Evolutionary conservation across 768 basidiomycete species (phyloP).

Genomic region (Clathrus columnatus): DNA sequence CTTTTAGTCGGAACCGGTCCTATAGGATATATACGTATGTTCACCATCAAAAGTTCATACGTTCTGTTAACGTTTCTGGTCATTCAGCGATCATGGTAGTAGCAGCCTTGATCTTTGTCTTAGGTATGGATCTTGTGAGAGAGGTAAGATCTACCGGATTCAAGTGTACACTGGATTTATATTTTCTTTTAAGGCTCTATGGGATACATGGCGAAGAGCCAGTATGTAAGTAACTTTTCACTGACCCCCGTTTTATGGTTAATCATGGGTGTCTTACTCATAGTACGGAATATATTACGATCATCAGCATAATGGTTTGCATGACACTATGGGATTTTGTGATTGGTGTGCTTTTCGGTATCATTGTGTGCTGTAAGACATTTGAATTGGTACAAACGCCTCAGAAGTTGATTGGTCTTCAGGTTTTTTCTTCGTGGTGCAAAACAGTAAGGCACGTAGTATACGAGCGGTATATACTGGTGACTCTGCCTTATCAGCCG

Average conservation of each 20-base stretch:
- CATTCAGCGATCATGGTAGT: constrained; percentile 80
- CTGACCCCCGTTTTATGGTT: neutral
- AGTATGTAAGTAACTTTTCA: constrained; percentile 43
- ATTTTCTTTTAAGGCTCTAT: constrained; percentile 44
- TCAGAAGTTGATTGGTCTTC: neutral
- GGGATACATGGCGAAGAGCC: constrained; percentile 89
- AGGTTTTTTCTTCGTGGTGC: constrained; percentile 96
- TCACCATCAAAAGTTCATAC: neutral
- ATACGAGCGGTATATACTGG: constrained; percentile 82
- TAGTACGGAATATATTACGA: constrained; percentile 75
- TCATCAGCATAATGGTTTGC: constrained; percentile 75
- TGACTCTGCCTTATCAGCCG: constrained; percentile 79
- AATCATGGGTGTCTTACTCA: constrained; percentile 10
- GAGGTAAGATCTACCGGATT: constrained; percentile 32
- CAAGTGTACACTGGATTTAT: neutral
- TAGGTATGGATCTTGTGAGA: constrained; percentile 90
- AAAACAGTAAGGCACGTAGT: constrained; percentile 78
- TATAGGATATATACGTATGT: constrained; percentile 86
- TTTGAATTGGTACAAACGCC: neutral
- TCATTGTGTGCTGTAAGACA: constrained; percentile 76
- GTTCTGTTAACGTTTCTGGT: neutral
- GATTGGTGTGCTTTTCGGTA: constrained; percentile 85
- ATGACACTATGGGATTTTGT: constrained; percentile 97
- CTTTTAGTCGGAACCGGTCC: constrained; percentile 80
- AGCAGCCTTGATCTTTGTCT: constrained; percentile 83